Conservation (phyloP, 2,329 filamentous ascomycete species). For the Neopestalotiopsis sp. region DNA sequence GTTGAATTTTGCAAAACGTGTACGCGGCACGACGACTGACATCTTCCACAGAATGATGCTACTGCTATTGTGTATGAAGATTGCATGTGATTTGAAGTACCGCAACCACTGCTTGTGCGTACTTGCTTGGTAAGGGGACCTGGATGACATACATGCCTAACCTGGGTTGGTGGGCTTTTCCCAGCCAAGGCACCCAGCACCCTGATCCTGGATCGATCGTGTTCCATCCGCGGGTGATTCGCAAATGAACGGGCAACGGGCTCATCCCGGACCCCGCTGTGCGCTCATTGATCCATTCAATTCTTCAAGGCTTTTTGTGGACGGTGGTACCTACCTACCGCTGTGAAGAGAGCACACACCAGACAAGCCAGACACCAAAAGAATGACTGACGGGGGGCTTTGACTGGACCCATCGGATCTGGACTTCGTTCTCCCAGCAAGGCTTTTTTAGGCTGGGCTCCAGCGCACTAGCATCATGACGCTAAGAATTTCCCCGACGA, state of each 20-base stretch:
- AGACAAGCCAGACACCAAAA: neutral
- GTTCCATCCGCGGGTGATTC: slow-evolving; percentile 11
- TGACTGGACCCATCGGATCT: neutral
- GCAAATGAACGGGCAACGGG: slow-evolving; percentile 4
- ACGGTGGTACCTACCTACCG: neutral
- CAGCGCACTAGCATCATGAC: neutral
- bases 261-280: slow-evolving; percentile 10
- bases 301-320: neutral
- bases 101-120: neutral
- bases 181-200: neutral
- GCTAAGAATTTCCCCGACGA: slow-evolving; percentile 11
- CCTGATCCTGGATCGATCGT: neutral
- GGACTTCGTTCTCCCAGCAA: neutral
- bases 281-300: neutral
- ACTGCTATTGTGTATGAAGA: no score
- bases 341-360: no score
- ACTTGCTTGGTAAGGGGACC: neutral
- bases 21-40: neutral
- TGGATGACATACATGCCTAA: neutral
- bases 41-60: neutral
- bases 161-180: neutral
- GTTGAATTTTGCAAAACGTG: no score
- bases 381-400: neutral
- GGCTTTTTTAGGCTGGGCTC: neutral
- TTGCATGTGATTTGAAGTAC: no score